Evolutionary conservation across 2,329 filamentous ascomycete genomes (phyloP).

Genomic region (Colletotrichum sidae): DNA sequence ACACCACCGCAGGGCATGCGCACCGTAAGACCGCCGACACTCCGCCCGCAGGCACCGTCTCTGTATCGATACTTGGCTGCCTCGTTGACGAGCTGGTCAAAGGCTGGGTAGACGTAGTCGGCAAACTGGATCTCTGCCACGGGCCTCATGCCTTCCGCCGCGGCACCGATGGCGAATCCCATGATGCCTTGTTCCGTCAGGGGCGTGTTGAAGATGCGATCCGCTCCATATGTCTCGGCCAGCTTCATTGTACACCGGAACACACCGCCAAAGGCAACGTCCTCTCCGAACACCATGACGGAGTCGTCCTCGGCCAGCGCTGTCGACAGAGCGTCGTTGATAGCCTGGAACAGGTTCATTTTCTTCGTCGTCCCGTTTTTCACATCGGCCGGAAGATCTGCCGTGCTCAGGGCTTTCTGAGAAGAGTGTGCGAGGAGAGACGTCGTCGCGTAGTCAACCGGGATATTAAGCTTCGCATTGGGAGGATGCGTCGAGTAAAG

Average conservation of each 20-base stretch:
- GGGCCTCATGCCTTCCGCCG: slow-evolving; percentile 91
- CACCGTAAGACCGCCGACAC: slow-evolving; percentile 83
- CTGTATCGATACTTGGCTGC: slow-evolving; percentile 89
- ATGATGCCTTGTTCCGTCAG: slow-evolving; percentile 94
- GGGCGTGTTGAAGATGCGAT: slow-evolving; percentile 96
- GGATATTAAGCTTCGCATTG: slow-evolving; percentile 80
- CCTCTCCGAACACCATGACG: slow-evolving; percentile 93
- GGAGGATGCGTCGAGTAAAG: slow-evolving; percentile 69
- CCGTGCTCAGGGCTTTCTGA: slow-evolving; percentile 75
- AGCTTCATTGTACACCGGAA: slow-evolving; percentile 95
- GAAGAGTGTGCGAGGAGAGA: slow-evolving; percentile 85
- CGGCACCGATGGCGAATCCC: slow-evolving; percentile 91
- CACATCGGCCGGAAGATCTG: slow-evolving; percentile 76
- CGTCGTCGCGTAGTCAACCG: slow-evolving; percentile 87
- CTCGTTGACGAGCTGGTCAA: slow-evolving; percentile 95
- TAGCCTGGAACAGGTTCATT: slow-evolving; percentile 92
- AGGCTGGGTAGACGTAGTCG: slow-evolving; percentile 93
- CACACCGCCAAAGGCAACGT: slow-evolving; percentile 96
- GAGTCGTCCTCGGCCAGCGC: slow-evolving; percentile 86
- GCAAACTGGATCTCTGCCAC: slow-evolving; percentile 97
- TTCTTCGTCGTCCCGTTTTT: slow-evolving; percentile 80
- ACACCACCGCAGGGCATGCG: slow-evolving; percentile 93
- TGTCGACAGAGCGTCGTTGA: slow-evolving; percentile 89
- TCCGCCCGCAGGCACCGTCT: slow-evolving; percentile 67
- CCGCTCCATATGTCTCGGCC: slow-evolving; percentile 85